Base-by-base conservation (phyloP, 177 flowering plant genomes). In the Vitis hybrid region DNA sequence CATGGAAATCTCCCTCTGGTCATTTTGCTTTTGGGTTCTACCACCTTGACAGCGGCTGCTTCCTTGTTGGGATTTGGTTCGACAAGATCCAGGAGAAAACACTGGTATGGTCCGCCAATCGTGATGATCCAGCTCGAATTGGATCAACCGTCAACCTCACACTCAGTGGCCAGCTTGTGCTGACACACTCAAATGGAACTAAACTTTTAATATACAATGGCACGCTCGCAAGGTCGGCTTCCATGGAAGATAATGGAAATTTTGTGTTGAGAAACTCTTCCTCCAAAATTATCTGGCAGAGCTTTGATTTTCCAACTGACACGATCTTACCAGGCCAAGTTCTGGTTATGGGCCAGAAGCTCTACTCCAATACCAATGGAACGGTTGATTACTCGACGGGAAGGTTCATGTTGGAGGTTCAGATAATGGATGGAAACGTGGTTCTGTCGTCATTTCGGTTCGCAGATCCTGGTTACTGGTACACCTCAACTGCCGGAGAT, bases 401-500 rank as follows among this genome's bases (percentile, higher is more conserved):
- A 21, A 31, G 62, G 3, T 73, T 10, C 56, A 53, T 33, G 66
- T 55, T 73, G 62, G 71, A 73, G 61, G 3, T 60, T 53, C 71
- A 66, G 64, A 9, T 22, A 1, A 21, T 22, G 53, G 73, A 71
- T 57, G 62, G 68, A 33, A 33, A 33, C 39, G 55, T 64, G 1
- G 67, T 64, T 66, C 7, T 72, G n/a, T 72, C 75, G 18, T 69
- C 75, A 5, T 66, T 49, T 60, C 66, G 64, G 50, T 57, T 68
- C 15, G 72, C 76, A n/a, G 76, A 64, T 64, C 69, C 65, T 1
- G 76, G 72, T 39, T 74, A 68, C 65, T 74, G 76, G 76, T 29
- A 9, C 64, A 68, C 72, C 13, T 3, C 1, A 31, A 74, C 76
- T 5, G 33, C 6, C 2, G 74, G 53, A 2, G 29, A 60, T 15